Conservation (phyloP, 139 green algal species). For the Gonium pectorale region DNA sequence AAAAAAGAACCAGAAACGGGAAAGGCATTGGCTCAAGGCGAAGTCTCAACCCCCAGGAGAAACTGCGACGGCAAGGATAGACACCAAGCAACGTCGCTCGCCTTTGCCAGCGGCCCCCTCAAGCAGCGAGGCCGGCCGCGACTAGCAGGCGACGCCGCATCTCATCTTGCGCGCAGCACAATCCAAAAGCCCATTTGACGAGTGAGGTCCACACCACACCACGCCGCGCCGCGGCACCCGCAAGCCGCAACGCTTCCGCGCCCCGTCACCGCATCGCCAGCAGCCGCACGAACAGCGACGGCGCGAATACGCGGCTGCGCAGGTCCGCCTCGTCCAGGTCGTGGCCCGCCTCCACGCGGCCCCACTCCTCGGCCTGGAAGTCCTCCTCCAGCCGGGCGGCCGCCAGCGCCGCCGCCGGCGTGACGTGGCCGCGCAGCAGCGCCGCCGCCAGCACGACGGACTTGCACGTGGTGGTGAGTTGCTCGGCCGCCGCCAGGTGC, state of each 20-base stretch:
- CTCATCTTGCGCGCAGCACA: too few relatives aligned
- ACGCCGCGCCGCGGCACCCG: too few relatives aligned
- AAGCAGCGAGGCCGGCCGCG: too few relatives aligned
- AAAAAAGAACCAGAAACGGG: too few relatives aligned
- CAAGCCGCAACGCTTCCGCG: not conserved
- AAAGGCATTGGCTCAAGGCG: too few relatives aligned
- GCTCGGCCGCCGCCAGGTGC: constrained; percentile 83
- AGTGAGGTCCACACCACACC: too few relatives aligned
- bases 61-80: too few relatives aligned
- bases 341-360: constrained; percentile 94
- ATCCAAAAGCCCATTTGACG: too few relatives aligned
- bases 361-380: constrained; percentile 89
- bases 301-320: constrained; percentile 76
- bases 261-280: constrained; percentile 48
- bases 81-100: too few relatives aligned
- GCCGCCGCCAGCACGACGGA: constrained; percentile 90
- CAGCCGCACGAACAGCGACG: constrained; percentile 82
- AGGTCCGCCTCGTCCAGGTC: constrained; percentile 93
- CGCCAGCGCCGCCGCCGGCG: constrained; percentile 62
- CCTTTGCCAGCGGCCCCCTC: too few relatives aligned
- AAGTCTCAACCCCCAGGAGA: too few relatives aligned
- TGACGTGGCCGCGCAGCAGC: constrained; percentile 71
- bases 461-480: constrained; percentile 78
- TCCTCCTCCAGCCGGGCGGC: constrained; percentile 86
- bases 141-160: too few relatives aligned